Base-by-base conservation (phyloP, 164 flowering plant species). In the Vitis amurensis region DNA sequence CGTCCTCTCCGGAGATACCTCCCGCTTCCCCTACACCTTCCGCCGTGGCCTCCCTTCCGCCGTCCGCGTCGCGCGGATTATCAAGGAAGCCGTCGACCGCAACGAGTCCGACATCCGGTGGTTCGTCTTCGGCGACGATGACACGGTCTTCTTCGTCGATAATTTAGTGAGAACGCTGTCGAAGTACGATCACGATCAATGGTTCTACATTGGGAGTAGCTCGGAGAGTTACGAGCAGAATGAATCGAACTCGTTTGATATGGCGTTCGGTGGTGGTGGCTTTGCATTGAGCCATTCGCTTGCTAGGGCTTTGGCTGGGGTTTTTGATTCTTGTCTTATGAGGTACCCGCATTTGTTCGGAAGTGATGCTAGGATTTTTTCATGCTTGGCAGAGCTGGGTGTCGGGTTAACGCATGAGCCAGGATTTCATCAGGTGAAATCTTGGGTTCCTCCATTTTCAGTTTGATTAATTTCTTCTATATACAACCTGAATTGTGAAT, bases 211-310 rank as follows among this genome's bases (percentile, higher is more conserved):
- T 7, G 98, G 95, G 72, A 77, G 84, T 17, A 83, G 57, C 63
- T 87, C 96, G 59, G 97, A 91, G 87, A 79, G 86, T 59, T 80
- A 83, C 50, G 88, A 83, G 61, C 94, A 89, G 83, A 95, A 89
- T 67, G 37, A 27, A 59, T 79, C 74, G 80, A 50, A 80, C 68
- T 86, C 89, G 52, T 90, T 89, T 61, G 88, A 77, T 8, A 93
- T 93, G 98, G 98, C 93, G 9, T 94, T 83, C 69, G 99, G 99
- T 0, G 99, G 98, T 2, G 99, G 91, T 1, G 99, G 99, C 6
- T 89, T 86, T 71, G 99, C 93, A 0, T 73, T 94, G 2, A 94
- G 99, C 69, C 59, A 71, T 10, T 77, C 91, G 0, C 77, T 94
- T 7, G 97, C 89, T 6, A 76, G 68, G 82, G 93, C 74, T 69